phyloP scores from a whole-genome alignment of 139 green algal species.

The Tetraselmis chui region DNA sequence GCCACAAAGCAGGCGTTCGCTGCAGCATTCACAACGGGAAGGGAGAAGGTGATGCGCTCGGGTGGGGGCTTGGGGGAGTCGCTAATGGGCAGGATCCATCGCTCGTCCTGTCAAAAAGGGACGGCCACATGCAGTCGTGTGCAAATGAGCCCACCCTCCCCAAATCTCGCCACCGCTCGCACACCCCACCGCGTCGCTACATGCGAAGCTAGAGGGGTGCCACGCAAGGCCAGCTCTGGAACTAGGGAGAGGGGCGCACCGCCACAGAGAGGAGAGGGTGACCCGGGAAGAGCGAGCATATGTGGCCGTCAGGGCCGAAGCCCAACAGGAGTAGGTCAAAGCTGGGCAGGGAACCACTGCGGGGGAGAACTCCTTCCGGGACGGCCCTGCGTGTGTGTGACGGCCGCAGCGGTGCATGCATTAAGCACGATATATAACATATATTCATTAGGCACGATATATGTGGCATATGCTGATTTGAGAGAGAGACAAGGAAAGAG shows the following conservation, averaged over 20 bases:
- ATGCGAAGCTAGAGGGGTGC: no score
- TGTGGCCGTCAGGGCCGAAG: slow-evolving; percentile 94
- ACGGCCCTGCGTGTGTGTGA: slow-evolving; percentile 55
- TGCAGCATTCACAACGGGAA: slow-evolving; percentile 80
- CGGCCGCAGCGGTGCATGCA: no score
- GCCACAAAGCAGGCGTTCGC: slow-evolving; percentile 56
- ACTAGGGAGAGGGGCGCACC: slow-evolving; percentile 63
- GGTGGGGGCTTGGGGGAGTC: slow-evolving; percentile 95
- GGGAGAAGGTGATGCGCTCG: slow-evolving; percentile 88
- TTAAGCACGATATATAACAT: no score
- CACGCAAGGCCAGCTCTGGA: no score
- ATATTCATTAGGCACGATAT: no score
- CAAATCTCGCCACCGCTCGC: no score
- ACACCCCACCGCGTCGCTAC: no score
- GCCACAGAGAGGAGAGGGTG: slow-evolving; percentile 35
- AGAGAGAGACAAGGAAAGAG: no score
- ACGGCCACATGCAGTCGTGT: no score
- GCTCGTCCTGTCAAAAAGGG: no score
- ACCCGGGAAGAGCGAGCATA: slow-evolving; percentile 96
- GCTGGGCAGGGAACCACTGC: slow-evolving; percentile 62
- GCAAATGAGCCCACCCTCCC: no score
- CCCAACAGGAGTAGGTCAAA: slow-evolving; percentile 88
- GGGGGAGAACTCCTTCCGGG: slow-evolving; percentile 47
- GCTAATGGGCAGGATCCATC: slow-evolving; percentile 70
- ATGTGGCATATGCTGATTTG: no score